These are phyloP conservation scores for Yamagishiella unicocca DNA, from an alignment of 139 green algal genomes.

Conservation along the genomic window DNA sequence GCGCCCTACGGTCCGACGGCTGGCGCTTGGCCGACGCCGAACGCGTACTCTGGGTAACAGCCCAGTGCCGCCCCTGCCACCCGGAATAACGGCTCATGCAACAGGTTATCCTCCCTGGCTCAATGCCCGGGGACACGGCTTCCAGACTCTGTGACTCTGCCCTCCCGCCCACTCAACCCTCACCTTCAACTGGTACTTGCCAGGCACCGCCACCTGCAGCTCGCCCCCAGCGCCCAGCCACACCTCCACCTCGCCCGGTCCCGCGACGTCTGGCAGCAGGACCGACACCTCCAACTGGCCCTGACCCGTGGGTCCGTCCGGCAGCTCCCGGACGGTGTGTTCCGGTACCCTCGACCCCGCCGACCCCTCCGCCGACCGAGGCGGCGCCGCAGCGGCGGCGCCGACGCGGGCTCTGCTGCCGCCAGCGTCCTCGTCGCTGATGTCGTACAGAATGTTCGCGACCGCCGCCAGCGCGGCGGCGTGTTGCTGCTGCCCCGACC, in stretches of 20 bases:
- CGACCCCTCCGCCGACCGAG: neutral
- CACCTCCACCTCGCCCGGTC: conserved; percentile 29
- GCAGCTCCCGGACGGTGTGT: conserved; percentile 7
- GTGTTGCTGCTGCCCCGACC: neutral
- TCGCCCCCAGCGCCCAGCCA: neutral
- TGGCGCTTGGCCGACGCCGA: too few species aligned
- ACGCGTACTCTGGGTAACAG: too few species aligned
- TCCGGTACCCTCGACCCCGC: neutral
- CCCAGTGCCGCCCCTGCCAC: too few species aligned
- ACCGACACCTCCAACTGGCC: conserved; percentile 34
- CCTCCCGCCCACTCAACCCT: too few species aligned
- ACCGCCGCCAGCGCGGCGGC: neutral
- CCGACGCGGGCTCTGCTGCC: neutral
- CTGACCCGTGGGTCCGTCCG: conserved; percentile 3
- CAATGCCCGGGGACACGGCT: too few species aligned
- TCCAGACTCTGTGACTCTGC: too few species aligned
- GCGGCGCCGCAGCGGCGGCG: neutral
- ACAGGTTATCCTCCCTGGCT: too few species aligned
- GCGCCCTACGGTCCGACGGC: too few species aligned
- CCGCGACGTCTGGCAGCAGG: neutral
- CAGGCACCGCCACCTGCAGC: conserved; percentile 22
- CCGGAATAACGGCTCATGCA: too few species aligned
- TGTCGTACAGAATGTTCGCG: conserved; percentile 12
- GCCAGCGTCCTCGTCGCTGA: neutral
- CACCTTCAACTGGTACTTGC: conserved; percentile 29